Evolutionary conservation across 768 basidiomycete species (phyloP).

Genomic region (Hypsizygus marmoreus): DNA sequence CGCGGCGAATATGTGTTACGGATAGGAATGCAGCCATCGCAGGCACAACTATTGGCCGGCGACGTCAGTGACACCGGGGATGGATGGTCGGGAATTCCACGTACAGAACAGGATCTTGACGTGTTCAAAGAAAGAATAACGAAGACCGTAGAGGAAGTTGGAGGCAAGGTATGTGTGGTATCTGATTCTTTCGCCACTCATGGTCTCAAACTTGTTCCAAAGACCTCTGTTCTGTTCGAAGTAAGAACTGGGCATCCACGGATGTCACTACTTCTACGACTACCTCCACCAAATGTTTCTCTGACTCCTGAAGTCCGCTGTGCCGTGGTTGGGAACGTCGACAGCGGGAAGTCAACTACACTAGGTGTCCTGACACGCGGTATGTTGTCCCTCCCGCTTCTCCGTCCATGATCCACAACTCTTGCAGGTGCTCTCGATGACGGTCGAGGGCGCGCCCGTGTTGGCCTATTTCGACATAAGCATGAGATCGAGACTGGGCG

Average conservation of each 20-base stretch:
- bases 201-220: not conserved
- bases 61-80: constrained; percentile 48
- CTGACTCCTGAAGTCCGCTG: constrained; percentile 91
- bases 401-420: constrained; percentile 19
- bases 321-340: constrained; percentile 94
- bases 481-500: constrained; percentile 96
- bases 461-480: constrained; percentile 92
- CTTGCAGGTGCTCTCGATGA: constrained; percentile 72
- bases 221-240: constrained; percentile 63
- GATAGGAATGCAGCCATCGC: constrained; percentile 69
- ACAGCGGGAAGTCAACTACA: constrained; percentile 93
- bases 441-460: constrained; percentile 79
- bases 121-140: constrained; percentile 44
- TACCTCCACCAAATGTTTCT: constrained; percentile 76
- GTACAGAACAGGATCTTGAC: constrained; percentile 56
- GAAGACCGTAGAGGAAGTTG: constrained; percentile 69
- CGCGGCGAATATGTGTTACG: constrained; percentile 77
- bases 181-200: not conserved
- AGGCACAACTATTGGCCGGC: constrained; percentile 53
- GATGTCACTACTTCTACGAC: constrained; percentile 61
- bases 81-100: constrained; percentile 55
- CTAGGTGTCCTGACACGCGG: constrained; percentile 95
- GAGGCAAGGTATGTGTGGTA: constrained; percentile 61
- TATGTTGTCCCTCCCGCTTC: constrained; percentile 23
- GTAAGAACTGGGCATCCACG: constrained; percentile 50